A percentile compares a stretch with the other conserved stretches of the same genome.
These are phyloP conservation scores for Euclidium syriacum DNA, from an alignment of 345 rosid species.

Conservation along the genomic window DNA sequence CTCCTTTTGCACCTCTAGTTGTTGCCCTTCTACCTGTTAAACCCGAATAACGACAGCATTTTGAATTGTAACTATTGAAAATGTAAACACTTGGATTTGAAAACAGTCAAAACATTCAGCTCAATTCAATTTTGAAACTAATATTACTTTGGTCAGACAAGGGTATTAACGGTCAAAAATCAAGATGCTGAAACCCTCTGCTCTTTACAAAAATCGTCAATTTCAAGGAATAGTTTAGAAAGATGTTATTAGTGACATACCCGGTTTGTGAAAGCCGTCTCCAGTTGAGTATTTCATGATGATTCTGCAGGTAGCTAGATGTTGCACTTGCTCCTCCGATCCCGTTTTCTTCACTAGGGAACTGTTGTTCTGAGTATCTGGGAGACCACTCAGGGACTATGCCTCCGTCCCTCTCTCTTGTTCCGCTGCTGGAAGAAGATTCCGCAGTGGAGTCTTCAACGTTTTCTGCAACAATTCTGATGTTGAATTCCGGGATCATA, in stretches of 20 bases:
- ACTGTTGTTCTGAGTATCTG: slow-evolving; percentile 78
- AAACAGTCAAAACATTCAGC: neutral
- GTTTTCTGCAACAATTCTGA: slow-evolving; percentile 37
- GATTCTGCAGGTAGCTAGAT: slow-evolving; percentile 82
- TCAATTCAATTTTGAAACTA: neutral
- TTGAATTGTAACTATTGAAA: neutral
- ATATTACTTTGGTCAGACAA: neutral
- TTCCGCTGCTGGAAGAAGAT: slow-evolving; percentile 72
- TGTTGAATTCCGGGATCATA: slow-evolving; percentile 38
- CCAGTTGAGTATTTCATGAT: slow-evolving; percentile 78
- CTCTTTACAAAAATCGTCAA: neutral
- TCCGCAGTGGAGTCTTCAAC: slow-evolving; percentile 90
- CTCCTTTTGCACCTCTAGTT: neutral
- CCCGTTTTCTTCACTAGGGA: slow-evolving; percentile 68
- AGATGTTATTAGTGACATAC: slow-evolving; percentile 40
- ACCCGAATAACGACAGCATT: neutral
- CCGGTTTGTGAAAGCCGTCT: slow-evolving; percentile 89
- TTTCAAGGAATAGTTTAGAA: neutral
- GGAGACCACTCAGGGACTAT: slow-evolving; percentile 97
- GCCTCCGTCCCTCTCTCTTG: slow-evolving; percentile 93
- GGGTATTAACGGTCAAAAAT: neutral
- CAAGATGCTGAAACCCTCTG: neutral
- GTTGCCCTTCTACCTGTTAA: slow-evolving; percentile 15
- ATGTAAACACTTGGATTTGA: neutral
- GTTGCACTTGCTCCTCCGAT: slow-evolving; percentile 53